phyloP scores from a whole-genome alignment of 139 green algal genomes.

The Raphidocelis subcapitata region DNA sequence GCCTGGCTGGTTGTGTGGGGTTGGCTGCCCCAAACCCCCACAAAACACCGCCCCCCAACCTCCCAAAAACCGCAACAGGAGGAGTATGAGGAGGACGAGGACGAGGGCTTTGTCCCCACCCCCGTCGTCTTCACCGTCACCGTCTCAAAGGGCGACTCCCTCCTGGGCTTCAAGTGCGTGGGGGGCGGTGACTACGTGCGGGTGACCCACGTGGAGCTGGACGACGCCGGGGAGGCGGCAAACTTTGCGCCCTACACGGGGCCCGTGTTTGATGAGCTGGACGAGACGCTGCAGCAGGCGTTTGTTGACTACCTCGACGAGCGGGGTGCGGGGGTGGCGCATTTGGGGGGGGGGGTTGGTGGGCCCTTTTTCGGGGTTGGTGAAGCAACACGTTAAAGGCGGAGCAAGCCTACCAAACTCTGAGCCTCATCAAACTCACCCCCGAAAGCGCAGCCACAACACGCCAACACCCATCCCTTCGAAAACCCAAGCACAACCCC shows the following conservation, averaged over 20 bases:
- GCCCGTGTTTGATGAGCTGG: slow-evolving; percentile 74
- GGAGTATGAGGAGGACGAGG: slow-evolving; percentile 44
- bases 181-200: slow-evolving; percentile 58
- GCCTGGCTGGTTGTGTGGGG: too few relatives aligned
- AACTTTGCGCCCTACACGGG: slow-evolving; percentile 46
- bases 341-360: slow-evolving; percentile 53
- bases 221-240: slow-evolving; percentile 19
- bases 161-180: slow-evolving; percentile 65
- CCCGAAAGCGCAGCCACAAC: too few relatives aligned
- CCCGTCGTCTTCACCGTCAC: slow-evolving; percentile 51
- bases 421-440: background rate
- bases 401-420: background rate
- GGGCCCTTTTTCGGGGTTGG: slow-evolving; percentile 41
- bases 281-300: slow-evolving; percentile 70
- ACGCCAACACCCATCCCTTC: background rate
- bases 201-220: slow-evolving; percentile 49
- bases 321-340: slow-evolving; percentile 55
- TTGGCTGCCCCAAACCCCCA: too few relatives aligned
- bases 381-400: background rate
- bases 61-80: too few relatives aligned
- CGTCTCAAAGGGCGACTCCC: slow-evolving; percentile 44
- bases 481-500: background rate
- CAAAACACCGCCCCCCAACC: too few relatives aligned
- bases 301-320: slow-evolving; percentile 70
- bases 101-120: slow-evolving; percentile 39